Evolutionary conservation across 306 rosid species (phyloP).

Genomic region (Ormosia emarginata): DNA sequence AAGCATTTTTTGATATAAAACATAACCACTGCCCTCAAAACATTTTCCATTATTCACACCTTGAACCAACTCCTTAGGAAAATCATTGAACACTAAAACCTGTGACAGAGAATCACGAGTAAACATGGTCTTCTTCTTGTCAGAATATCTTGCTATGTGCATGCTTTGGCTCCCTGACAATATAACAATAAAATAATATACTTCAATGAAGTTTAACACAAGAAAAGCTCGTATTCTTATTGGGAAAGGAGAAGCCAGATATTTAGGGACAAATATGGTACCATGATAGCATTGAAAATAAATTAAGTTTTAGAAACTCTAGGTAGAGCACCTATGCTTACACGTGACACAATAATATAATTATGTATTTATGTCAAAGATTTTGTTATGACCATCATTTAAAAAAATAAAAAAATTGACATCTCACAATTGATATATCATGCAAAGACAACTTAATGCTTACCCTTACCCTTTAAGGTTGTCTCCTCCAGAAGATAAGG

Average conservation of each 20-base stretch:
- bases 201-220: background rate
- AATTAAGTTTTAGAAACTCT: background rate
- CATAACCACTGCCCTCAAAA: slow-evolving; percentile 9
- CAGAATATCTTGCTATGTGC: slow-evolving; percentile 48
- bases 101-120: slow-evolving; percentile 58
- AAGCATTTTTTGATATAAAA: background rate
- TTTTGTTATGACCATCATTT: background rate
- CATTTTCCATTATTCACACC: slow-evolving; percentile 39
- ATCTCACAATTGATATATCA: background rate
- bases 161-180: slow-evolving; percentile 43
- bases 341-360: background rate
- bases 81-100: slow-evolving; percentile 37
- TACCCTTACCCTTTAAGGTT: slow-evolving; percentile 41
- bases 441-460: background rate
- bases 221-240: background rate
- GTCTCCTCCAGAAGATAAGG: slow-evolving; percentile 49
- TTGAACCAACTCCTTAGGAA: slow-evolving; percentile 55
- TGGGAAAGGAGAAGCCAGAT: background rate
- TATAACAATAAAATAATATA: background rate
- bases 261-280: background rate
- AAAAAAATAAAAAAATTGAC: background rate
- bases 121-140: slow-evolving; percentile 28
- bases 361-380: background rate
- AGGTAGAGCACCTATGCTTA: background rate
- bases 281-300: background rate